Evolutionary conservation across 345 rosid genomes (phyloP), one percentile per base, ranked within the genome.

Genomic region (Arabis alpina): DNA sequence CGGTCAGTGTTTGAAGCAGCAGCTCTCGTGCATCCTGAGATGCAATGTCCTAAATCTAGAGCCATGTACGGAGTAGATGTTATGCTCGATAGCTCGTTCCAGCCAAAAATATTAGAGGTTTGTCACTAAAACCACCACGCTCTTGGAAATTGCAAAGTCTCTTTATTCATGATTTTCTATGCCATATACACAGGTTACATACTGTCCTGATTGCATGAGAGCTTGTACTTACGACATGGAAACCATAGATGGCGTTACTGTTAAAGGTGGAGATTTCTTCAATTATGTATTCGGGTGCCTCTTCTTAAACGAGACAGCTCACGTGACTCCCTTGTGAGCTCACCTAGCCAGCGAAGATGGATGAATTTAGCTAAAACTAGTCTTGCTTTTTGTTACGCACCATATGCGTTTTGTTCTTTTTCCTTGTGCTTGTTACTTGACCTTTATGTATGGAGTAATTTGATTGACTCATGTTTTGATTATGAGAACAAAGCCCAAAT

Each of bases 21-120:
- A 25, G 89, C 95, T 28, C 76, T 44, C 4, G 80, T 82, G 40
- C 97, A 94, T 79, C 97, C 96, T 1, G 90, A 89, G 86, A 94
- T 91, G 97, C 93, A 89, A 2, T 82, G 84, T 63, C 82, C 88
- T 8, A 85, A 76, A 65, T 89, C 91, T 32, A 81, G 97, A 79
- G 88, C 97, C 69, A 86, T 93, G 40, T 93, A 93, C 27, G 98
- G 98, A 10, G 86, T 91, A 68, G 98, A 93, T 80, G 82, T 91
- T 72, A 91, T 93, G 96, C 90, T 94, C 10, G 93, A 88, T 80
- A 66, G 81, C 72, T 83, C 82, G 16, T 94, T 87, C 61, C 82
- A 82, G 70, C 95, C 99, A 13, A 94, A 91, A 79, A 73, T 91
- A 50, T 79, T 94, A 76, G 99, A 94, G 99, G 97, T 91, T 66